Evolutionary conservation across 202 grass and related monocot species (phyloP), one percentile per base, ranked within the genome.

Genomic region (Carex sylvatica): DNA sequence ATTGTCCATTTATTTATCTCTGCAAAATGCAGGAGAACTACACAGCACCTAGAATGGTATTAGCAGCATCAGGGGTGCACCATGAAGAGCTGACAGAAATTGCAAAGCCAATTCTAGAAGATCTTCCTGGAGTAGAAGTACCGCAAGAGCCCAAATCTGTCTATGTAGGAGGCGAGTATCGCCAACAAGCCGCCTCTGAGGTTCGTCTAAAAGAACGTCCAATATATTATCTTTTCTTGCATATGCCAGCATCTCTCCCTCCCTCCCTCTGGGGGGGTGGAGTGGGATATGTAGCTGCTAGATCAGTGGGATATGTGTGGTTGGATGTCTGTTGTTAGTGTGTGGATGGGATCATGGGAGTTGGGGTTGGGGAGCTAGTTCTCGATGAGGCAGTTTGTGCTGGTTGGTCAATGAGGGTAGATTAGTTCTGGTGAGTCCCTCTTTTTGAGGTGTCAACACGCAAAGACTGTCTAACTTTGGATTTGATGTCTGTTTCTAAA

Each of bases 1-100:
- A 86, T 44, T 87, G 70, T 83, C 20, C 24, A 60, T 79, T 71
- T 80, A 87, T 82, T 40, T 80, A 85, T 11, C 54, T 31, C 38
- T 84, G 20, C 63, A 35, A 84, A 85, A 81, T 80, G 49, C 79
- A 97, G 94, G 91, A 94, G 65, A 87, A 94, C 65, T 94, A 90
- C 61, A 94, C 88, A 80, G 88, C 94, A 51, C 71, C 94, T 24
- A 85, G 91, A 59, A 94, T 97, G 80, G 89, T 92, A 80, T 86
- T 94, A 86, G 91, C 89, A 84, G 94, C 94, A 86, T 94, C 94
- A 87, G 89, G 94, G 83, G 80, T 97, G 77, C 91, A 90, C 54
- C 91, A 97, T 80, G 94, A 97, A 82, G 84, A 87, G 14, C 79
- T 97, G 35, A 83, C 91, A 75, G 88, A 88, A 87, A 79, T 92